Percentiles rank a stretch among this genome's conserved stretches.
Evolutionary conservation across 345 rosid genomes (phyloP).

Genomic region (Brassica incana): DNA sequence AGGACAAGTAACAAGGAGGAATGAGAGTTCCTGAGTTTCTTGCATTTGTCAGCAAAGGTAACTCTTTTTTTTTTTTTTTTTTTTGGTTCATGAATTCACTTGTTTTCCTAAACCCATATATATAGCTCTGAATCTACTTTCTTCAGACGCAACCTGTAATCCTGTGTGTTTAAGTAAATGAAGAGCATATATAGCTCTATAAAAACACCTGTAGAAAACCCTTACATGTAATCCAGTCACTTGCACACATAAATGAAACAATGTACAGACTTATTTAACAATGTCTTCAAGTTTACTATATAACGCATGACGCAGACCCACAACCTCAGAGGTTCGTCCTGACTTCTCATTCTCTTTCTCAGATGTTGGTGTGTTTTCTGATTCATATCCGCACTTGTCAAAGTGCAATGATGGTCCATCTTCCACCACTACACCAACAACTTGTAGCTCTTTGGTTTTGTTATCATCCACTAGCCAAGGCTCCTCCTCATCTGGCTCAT

Average conservation of each 20-base stretch:
- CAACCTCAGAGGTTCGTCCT: conserved; percentile 29
- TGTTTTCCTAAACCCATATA: too few relatives aligned
- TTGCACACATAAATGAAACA: conserved; percentile 18
- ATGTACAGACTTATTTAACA: conserved; percentile 18
- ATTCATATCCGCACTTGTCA: too few relatives aligned
- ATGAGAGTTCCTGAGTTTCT: too few relatives aligned
- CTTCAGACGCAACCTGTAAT: neutral
- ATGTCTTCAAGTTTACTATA: conserved; percentile 19
- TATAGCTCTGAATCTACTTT: neutral
- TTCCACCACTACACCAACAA: neutral
- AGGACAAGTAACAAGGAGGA: too few relatives aligned
- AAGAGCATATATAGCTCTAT: neutral
- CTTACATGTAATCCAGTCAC: conserved; percentile 15
- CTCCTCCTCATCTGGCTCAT: conserved; percentile 16
- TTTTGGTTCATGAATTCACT: too few relatives aligned
- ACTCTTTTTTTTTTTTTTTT: neutral
- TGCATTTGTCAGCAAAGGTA: neutral
- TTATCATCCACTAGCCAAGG: too few relatives aligned
- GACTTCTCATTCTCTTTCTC: conserved; percentile 17
- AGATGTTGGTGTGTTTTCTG: neutral
- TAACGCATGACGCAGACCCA: conserved; percentile 35
- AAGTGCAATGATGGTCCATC: neutral
- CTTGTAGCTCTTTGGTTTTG: neutral
- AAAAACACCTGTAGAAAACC: neutral
- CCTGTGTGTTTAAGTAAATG: neutral